Evolutionary conservation across 2,329 filamentous ascomycete genomes (phyloP), one percentile per base, ranked within the genome.

Genomic region (Hirsutella minnesotensis): DNA sequence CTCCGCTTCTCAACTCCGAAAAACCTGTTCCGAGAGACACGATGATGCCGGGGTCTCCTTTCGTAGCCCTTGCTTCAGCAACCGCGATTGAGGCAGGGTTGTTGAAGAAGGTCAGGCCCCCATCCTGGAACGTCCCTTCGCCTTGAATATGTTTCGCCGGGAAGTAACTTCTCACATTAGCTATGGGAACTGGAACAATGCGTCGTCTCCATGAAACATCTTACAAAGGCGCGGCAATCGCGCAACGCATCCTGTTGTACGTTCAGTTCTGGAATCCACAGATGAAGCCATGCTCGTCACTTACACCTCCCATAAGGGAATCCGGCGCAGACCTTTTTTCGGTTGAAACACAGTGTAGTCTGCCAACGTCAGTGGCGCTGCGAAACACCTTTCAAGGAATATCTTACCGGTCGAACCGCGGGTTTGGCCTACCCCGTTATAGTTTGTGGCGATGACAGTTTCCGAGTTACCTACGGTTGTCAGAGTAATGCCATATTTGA

Each of bases 61-160:
- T 22, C 31, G 47, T 24, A 9, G 39, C 41, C 12, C 39, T 46
- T 13, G 45, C 42, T 38, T 53, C 48, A 16, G 47, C 35, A 13
- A 52, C n/a, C 10, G 47, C 45, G 21, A 53, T 53, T 9, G 38
- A 46, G 13, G 44, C 47, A 2, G 46, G 51, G 39, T 53, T 53
- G 39, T 53, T 53, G 27, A 43, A 44, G 12, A 27, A 27, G 7
- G 49, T 45, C 10, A 53, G 35, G 4, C 51, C 46, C 18, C 51
- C 47, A 39, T 53, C 50, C 35, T 53, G 46, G 19, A 53, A 49
- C 3, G 38, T 41, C 27, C 40, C 47, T 12, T 44, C 39, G 18
- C 40, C 37, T 15, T 44, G 34, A 20, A 53, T 47, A 42, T 42
- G 22, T 31, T 36, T 13, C 20, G 44, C 39, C 21, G 39, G 43